Evolutionary conservation across 192 early-diverging fungal species (phyloP).

Genomic region (Dispira parvispora): DNA sequence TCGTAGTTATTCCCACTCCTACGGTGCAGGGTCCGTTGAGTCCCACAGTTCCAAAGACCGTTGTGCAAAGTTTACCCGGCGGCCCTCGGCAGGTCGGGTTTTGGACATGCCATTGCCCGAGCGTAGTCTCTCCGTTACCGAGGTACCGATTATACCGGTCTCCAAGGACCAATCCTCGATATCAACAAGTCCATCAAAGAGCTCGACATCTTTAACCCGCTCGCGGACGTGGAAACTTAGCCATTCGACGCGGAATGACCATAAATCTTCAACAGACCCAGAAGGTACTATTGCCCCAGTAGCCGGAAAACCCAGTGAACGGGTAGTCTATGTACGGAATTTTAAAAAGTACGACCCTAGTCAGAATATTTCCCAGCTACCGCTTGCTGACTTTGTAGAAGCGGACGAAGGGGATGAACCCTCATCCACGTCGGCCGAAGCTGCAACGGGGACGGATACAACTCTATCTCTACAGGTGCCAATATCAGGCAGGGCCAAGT

Average conservation of each 20-base stretch:
- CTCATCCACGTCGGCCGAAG: background rate
- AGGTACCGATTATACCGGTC: no score
- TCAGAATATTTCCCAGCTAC: background rate
- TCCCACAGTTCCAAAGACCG: no score
- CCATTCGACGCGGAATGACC: background rate
- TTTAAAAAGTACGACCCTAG: constrained; percentile 1
- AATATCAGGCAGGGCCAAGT: no score
- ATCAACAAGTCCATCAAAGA: background rate
- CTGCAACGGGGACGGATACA: background rate
- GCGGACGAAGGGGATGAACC: background rate
- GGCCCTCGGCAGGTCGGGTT: no score
- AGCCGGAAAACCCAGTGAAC: background rate
- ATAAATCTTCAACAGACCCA: background rate
- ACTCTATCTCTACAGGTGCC: background rate
- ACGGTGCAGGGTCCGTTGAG: no score
- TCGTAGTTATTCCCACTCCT: no score
- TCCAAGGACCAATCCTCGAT: no score
- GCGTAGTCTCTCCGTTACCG: no score
- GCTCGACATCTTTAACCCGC: background rate
- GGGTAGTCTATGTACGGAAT: background rate
- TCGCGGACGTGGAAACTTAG: constrained; percentile 3
- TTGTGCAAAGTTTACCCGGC: no score
- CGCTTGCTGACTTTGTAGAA: background rate
- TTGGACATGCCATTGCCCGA: no score
- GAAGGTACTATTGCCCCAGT: background rate